A percentile compares a stretch with the other conserved stretches of the same genome.
Evolutionary conservation across 306 rosid genomes (phyloP).

Genomic region (Alnus rubra): DNA sequence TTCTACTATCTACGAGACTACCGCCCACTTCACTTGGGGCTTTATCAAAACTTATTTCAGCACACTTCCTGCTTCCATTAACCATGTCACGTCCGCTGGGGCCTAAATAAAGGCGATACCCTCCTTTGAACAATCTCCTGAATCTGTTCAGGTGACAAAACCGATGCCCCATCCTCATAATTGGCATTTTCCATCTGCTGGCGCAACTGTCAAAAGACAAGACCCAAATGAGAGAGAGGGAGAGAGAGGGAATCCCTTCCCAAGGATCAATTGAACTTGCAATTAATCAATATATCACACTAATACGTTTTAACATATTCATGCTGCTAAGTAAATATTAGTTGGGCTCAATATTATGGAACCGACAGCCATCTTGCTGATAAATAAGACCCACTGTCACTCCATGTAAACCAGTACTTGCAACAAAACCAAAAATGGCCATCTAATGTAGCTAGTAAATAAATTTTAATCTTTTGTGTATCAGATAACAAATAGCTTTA

Average conservation of each 20-base stretch:
- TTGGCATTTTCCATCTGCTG: constrained; percentile 62
- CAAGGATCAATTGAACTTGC: background rate
- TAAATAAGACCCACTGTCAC: background rate
- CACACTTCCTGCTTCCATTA: background rate
- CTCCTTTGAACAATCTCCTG: constrained; percentile 66
- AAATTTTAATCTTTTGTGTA: background rate
- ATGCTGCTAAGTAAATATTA: background rate
- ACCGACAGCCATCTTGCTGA: background rate
- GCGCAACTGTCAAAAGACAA: constrained; percentile 50
- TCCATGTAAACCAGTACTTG: background rate
- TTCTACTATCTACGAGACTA: background rate
- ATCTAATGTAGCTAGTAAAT: background rate
- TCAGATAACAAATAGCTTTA: background rate
- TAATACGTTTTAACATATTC: background rate
- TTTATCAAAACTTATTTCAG: background rate
- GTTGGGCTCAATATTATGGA: background rate
- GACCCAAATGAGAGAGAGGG: background rate
- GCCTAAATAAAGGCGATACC: constrained; percentile 54
- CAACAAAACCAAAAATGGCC: background rate
- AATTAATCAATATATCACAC: background rate
- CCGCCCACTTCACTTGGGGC: background rate
- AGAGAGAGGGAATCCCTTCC: background rate
- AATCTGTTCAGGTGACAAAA: constrained; percentile 55
- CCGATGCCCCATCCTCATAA: constrained; percentile 53
- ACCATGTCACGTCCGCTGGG: constrained; percentile 6